Evolutionary conservation across 306 rosid genomes (phyloP), one percentile per base, ranked within the genome.

Genomic region (Cucumis melo): DNA sequence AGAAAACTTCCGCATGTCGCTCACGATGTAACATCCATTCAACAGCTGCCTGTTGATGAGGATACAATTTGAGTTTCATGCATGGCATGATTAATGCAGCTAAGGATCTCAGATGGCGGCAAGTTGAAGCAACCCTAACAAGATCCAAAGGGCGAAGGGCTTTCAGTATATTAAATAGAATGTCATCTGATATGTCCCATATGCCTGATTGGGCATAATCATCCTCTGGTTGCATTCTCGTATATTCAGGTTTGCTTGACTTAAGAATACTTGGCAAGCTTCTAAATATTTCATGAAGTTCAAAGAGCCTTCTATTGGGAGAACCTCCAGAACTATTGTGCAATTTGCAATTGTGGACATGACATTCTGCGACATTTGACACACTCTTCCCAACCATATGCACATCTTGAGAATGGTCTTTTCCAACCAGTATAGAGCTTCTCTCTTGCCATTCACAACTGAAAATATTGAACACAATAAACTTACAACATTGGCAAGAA

Each of bases 1-100:
- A 90, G 78, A 87, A 65, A 63, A 78, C 76, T 77, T 84, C 87
- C 76, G 87, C 86, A 78, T 87, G 83, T 78, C 86, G 87, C 89
- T 94, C 99, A 5, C 99, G 96, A 17, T 84, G 95, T 86, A 94
- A 85, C 99, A 94, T 94, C 99, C 99, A 94, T 82, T 87, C 91
- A 38, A 94, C 92, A 13, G 99, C 99, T 75, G 85, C 82, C 81
- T 82, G 90, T 86, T 94, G 99, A 87, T 94, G 99, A 60, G 97
- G 96, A 86, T 88, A 94, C 67, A 94, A 83, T 76, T 84, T 94
- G 39, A 94, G 87, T 85, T 90, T 94, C 81, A 91, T 87, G 81
- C 96, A 91, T 9, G 99, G 97, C 91, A 94, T 90, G 80, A 90
- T 78, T 20, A 87, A 89, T 72, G 79, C 85, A 41, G 97, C 88